Conservation (phyloP, 768 basidiomycete species). For the Hericium erinaceus region DNA sequence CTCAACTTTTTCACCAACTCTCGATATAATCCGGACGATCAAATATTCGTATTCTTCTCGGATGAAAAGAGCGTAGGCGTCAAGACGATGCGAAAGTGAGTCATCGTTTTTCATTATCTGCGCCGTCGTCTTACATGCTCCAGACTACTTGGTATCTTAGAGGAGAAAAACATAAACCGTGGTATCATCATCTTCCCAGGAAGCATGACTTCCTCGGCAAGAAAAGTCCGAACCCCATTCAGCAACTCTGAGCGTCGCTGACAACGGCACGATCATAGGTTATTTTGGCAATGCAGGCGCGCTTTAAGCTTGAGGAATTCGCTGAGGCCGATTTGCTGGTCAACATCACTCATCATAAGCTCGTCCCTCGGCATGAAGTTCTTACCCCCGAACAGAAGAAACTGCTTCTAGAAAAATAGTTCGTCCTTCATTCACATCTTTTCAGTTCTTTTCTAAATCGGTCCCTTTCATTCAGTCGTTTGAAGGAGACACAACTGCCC, state of each 20-base stretch:
- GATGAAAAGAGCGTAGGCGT: constrained; percentile 94
- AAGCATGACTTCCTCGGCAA: constrained; percentile 93
- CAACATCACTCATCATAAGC: constrained; percentile 92
- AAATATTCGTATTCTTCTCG: constrained; percentile 94
- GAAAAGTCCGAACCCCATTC: constrained; percentile 52
- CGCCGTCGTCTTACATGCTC: not conserved
- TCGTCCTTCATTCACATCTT: constrained; percentile 26
- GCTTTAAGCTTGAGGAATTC: constrained; percentile 91
- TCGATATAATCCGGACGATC: constrained; percentile 52
- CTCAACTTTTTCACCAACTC: constrained; percentile 88
- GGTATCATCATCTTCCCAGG: constrained; percentile 95
- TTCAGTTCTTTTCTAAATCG: not conserved
- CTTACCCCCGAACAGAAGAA: constrained; percentile 82
- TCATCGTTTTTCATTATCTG: not conserved
- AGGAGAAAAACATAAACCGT: constrained; percentile 82
- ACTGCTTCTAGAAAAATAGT: constrained; percentile 87
- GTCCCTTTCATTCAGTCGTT: constrained; percentile 48
- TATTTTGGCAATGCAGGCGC: constrained; percentile 79
- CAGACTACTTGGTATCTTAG: constrained; percentile 83
- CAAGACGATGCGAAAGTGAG: constrained; percentile 95
- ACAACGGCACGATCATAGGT: constrained; percentile 43
- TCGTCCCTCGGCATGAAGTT: constrained; percentile 91
- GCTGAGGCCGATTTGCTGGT: constrained; percentile 93
- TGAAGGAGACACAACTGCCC: constrained; percentile 96
- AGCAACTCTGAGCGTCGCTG: not conserved